Conservation (phyloP, 2,329 filamentous ascomycete species). For the Dothistroma pini region DNA sequence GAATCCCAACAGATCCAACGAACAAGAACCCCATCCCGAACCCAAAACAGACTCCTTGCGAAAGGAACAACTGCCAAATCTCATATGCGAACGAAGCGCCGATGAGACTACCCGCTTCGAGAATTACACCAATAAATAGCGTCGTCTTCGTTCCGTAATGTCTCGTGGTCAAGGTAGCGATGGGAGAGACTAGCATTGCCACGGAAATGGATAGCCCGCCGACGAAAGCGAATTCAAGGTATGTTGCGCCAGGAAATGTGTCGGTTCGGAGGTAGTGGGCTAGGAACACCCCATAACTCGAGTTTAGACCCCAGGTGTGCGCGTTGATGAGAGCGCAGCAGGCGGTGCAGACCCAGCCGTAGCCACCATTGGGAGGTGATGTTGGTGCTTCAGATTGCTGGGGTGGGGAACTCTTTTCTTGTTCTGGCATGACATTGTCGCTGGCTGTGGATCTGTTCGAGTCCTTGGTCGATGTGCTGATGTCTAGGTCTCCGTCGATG, state of each 20-base stretch:
- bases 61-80: constrained; percentile 73
- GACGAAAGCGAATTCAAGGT: constrained; percentile 72
- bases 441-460: neutral
- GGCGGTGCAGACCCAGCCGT: constrained; percentile 55
- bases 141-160: constrained; percentile 61
- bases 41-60: constrained; percentile 74
- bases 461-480: neutral
- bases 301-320: constrained; percentile 44
- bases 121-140: constrained; percentile 60
- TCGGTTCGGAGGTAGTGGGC: constrained; percentile 68
- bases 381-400: neutral
- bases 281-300: constrained; percentile 67
- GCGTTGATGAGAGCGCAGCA: constrained; percentile 30
- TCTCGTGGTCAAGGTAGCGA: constrained; percentile 61
- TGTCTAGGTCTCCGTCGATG: neutral
- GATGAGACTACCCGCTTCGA: constrained; percentile 64
- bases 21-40: constrained; percentile 74
- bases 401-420: constrained; percentile 1
- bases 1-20: constrained; percentile 62
- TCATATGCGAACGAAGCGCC: constrained; percentile 64
- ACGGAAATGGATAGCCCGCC: constrained; percentile 65
- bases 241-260: constrained; percentile 59
- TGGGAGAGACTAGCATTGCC: constrained; percentile 65
- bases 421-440: neutral
- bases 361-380: constrained; percentile 51